Percentiles rank a stretch among this genome's conserved stretches.
These are phyloP conservation scores for Xanthoparmelia taractica DNA, from an alignment of 495 filamentous ascomycete species.

Conservation along the genomic window DNA sequence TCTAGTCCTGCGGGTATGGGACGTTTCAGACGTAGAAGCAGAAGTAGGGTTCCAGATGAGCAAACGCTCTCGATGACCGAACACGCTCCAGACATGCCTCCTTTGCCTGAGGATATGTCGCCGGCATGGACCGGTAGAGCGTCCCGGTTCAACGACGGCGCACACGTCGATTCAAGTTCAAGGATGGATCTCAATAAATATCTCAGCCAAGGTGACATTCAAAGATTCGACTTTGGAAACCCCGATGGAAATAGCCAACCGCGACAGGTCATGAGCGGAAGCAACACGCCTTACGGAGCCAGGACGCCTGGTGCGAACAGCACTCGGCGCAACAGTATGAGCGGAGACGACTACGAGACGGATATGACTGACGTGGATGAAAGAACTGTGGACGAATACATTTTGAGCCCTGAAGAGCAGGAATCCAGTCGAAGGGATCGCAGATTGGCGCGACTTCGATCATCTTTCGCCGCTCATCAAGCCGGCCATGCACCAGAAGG, in stretches of 20 bases:
- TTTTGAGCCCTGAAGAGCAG: conserved; percentile 19
- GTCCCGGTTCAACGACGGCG: conserved; percentile 12
- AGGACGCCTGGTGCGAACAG: background rate
- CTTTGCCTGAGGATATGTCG: conserved; percentile 7
- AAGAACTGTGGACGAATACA: conserved; percentile 18
- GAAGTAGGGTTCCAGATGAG: conserved; percentile 7
- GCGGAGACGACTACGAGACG: conserved; percentile 19
- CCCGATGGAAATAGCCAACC: background rate
- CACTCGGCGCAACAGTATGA: conserved; percentile 3
- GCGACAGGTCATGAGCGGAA: conserved; percentile 3
- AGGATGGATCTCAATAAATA: background rate
- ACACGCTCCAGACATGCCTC: conserved; percentile 8
- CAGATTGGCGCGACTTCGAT: conserved; percentile 10
- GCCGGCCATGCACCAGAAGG: conserved; percentile 7
- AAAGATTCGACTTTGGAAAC: conserved; percentile 9
- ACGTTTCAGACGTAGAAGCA: conserved; percentile 12
- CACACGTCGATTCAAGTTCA: conserved; percentile 8
- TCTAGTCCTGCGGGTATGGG: conserved; percentile 11
- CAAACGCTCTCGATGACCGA: conserved; percentile 6
- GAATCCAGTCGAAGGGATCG: conserved; percentile 15
- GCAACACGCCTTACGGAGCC: background rate
- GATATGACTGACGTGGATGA: conserved; percentile 12
- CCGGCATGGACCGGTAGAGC: background rate
- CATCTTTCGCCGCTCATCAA: conserved; percentile 10
- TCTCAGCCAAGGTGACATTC: conserved; percentile 10